Percentiles rank a stretch among this genome's conserved stretches.
phyloP scores from a whole-genome alignment of 1,284 basidiomycete species.

The Ganoderma boninense region DNA sequence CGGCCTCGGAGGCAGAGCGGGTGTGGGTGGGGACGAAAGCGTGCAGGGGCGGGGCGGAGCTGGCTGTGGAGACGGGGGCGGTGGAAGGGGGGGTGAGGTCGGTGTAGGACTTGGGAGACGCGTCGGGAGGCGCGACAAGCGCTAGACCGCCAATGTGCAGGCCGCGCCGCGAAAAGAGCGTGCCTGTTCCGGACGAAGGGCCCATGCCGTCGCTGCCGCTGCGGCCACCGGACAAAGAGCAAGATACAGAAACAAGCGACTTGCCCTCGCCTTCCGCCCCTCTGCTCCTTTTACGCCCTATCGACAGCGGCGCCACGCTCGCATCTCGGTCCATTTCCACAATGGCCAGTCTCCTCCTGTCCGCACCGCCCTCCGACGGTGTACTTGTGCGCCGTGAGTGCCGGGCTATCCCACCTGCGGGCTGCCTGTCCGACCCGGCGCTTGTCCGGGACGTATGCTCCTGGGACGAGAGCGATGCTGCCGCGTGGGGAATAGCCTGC shows the following conservation, averaged over 20 bases:
- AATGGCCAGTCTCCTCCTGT: slow-evolving; percentile 72
- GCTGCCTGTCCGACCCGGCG: slow-evolving; percentile 6
- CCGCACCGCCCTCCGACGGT: slow-evolving; percentile 64
- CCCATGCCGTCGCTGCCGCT: slow-evolving; percentile 16
- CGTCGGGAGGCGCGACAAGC: slow-evolving; percentile 73
- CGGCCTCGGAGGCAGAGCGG: slow-evolving; percentile 58
- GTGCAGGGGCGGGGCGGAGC: slow-evolving; percentile 27
- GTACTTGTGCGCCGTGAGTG: slow-evolving; percentile 54
- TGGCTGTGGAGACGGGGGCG: slow-evolving; percentile 46
- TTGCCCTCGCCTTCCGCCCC: slow-evolving; percentile 15
- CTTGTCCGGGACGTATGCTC: slow-evolving; percentile 36
- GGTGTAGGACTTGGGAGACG: slow-evolving; percentile 59
- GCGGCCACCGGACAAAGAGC: slow-evolving; percentile 7
- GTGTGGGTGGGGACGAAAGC: slow-evolving; percentile 42
- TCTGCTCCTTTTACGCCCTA: slow-evolving; percentile 37
- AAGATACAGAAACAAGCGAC: slow-evolving; percentile 9
- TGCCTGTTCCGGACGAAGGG: slow-evolving; percentile 12
- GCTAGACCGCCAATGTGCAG: slow-evolving; percentile 61
- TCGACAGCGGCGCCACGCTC: slow-evolving; percentile 29
- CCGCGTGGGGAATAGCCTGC: background rate
- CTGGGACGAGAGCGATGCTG: slow-evolving; percentile 28
- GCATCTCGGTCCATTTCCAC: slow-evolving; percentile 57
- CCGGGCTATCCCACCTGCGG: slow-evolving; percentile 12
- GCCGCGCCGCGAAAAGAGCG: slow-evolving; percentile 52
- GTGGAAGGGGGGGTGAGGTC: slow-evolving; percentile 61